Percentiles rank a stretch among this genome's conserved stretches.
These are phyloP conservation scores for Phaeosphaeria sp. DNA, from an alignment of 2,329 filamentous ascomycete species.

Conservation along the genomic window DNA sequence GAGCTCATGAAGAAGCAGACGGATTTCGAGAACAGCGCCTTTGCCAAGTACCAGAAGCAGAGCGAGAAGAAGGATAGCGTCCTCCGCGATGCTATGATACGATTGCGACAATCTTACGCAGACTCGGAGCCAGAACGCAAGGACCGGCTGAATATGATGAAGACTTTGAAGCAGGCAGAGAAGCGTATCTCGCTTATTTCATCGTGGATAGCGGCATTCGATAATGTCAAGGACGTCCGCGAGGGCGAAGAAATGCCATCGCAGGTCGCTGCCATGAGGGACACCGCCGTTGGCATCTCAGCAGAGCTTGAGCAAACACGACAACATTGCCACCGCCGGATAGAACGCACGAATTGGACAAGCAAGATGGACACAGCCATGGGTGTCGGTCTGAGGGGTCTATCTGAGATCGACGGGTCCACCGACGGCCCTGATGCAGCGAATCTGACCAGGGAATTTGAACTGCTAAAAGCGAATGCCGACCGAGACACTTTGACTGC, in stretches of 20 bases:
- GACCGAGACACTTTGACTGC: conserved; percentile 79
- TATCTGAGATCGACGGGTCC: conserved; percentile 72
- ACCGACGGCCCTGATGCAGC: conserved; percentile 72
- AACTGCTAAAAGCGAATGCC: conserved; percentile 83
- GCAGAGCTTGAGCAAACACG: conserved; percentile 88
- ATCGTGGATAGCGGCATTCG: conserved; percentile 92
- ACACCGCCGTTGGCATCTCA: conserved; percentile 86
- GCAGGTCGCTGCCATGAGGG: conserved; percentile 70
- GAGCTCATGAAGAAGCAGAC: conserved; percentile 93
- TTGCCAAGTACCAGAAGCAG: conserved; percentile 89
- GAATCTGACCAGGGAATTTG: conserved; percentile 79
- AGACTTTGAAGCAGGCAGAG: conserved; percentile 82
- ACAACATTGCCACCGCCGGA: conserved; percentile 85
- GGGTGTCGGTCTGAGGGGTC: conserved; percentile 80
- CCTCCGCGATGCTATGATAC: conserved; percentile 77
- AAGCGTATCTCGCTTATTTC: conserved; percentile 85
- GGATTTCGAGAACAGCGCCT: conserved; percentile 81
- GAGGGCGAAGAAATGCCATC: conserved; percentile 74
- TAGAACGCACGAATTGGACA: conserved; percentile 86
- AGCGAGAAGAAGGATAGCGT: conserved; percentile 81
- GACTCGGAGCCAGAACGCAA: conserved; percentile 78
- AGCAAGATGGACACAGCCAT: conserved; percentile 85
- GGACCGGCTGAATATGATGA: conserved; percentile 80
- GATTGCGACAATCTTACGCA: conserved; percentile 84
- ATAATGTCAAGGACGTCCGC: conserved; percentile 75